phyloP scores from a whole-genome alignment of 306 rosid genomes.

The Prunus kanzakura region DNA sequence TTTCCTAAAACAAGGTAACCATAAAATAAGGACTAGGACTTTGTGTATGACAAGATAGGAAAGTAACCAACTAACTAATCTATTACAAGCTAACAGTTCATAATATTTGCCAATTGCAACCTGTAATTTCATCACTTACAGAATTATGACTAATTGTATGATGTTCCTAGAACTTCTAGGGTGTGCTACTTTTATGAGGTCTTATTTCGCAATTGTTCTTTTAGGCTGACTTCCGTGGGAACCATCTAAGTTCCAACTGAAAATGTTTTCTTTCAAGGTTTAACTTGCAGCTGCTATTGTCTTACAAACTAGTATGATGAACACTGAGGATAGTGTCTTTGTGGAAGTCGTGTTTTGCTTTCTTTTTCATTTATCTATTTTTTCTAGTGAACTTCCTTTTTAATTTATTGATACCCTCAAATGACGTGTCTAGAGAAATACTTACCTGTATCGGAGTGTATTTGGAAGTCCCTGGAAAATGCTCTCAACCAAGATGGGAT shows the following conservation, averaged over 20 bases:
- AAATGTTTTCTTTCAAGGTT: no score
- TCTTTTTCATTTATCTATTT: no score
- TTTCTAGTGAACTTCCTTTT: no score
- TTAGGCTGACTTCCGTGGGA: background rate
- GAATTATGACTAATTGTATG: background rate
- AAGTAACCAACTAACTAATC: no score
- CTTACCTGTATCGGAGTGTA: no score
- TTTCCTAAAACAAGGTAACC: no score
- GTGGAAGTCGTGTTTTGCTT: background rate
- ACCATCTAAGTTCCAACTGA: background rate
- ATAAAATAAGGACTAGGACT: no score
- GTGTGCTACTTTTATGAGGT: background rate
- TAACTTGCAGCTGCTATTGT: no score
- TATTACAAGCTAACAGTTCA: background rate
- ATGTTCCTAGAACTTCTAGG: background rate
- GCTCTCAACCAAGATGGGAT: background rate
- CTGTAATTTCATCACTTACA: background rate
- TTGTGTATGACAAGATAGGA: no score
- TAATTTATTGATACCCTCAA: no score
- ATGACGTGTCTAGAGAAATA: no score
- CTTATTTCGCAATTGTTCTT: background rate
- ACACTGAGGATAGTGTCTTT: background rate
- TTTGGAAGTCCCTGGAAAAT: background rate
- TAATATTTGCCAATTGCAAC: background rate
- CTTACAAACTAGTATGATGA: no score